Conservation (phyloP, 2,329 filamentous ascomycete genomes). For the Pezicula radicicola region DNA sequence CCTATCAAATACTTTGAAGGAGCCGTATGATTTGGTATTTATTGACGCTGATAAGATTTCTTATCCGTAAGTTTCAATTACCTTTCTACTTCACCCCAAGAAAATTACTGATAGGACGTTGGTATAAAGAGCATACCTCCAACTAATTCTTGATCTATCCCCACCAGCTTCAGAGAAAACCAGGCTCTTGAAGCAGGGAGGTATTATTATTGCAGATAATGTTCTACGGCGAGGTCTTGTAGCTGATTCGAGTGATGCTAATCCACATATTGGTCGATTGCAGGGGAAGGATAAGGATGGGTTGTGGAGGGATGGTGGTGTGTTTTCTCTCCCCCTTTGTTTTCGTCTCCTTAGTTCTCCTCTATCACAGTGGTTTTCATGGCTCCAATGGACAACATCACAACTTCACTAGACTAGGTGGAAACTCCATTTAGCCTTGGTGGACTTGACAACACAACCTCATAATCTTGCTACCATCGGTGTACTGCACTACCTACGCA, state of each 20-base stretch:
- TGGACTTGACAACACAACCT: too few relatives aligned
- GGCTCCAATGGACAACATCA: too few relatives aligned
- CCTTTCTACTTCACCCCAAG: constrained; percentile 33
- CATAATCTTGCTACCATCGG: too few relatives aligned
- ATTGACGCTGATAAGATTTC: constrained; percentile 51
- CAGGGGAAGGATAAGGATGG: constrained; percentile 1
- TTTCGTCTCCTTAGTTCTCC: too few relatives aligned
- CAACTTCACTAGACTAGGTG: too few relatives aligned
- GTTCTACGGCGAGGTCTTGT: constrained; percentile 47
- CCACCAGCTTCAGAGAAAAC: constrained; percentile 26
- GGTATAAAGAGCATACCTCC: constrained; percentile 29
- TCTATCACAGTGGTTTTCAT: too few relatives aligned
- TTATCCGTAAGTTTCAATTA: constrained; percentile 37
- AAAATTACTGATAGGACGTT: background rate
- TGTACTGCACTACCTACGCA: too few relatives aligned
- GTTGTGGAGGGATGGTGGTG: background rate
- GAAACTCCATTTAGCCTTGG: too few relatives aligned
- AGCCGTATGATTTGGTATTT: constrained; percentile 52
- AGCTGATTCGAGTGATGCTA: constrained; percentile 32
- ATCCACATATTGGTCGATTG: constrained; percentile 22
- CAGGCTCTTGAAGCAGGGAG: constrained; percentile 45
- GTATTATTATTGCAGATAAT: constrained; percentile 53
- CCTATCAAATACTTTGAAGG: constrained; percentile 13
- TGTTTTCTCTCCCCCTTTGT: too few relatives aligned
- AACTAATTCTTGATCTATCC: constrained; percentile 41